phyloP scores from a whole-genome alignment of 495 filamentous ascomycete genomes.

The Hypoxylon rickii region DNA sequence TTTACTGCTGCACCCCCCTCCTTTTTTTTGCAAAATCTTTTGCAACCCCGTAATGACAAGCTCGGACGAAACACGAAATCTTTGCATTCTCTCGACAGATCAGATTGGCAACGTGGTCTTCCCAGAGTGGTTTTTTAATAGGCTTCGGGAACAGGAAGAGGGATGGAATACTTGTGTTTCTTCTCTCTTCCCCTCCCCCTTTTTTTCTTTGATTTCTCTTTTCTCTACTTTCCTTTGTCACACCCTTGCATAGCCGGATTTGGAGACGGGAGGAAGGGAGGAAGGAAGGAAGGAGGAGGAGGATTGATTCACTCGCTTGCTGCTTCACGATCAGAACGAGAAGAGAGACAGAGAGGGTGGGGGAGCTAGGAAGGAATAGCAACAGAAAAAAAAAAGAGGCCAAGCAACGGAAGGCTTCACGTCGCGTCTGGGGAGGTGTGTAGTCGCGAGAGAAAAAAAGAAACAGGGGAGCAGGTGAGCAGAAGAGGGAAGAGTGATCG shows the following conservation, averaged over 20 bases:
- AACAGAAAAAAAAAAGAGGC: background rate
- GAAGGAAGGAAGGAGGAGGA: background rate
- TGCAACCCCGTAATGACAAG: slow-evolving; percentile 31
- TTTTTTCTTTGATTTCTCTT: background rate
- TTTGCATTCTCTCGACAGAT: too few species aligned
- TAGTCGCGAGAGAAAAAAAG: too few species aligned
- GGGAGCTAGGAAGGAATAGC: background rate
- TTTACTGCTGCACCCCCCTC: background rate
- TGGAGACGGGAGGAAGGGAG: slow-evolving; percentile 14
- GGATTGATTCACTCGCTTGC: background rate
- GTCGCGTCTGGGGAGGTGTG: slow-evolving; percentile 22
- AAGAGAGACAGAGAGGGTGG: background rate
- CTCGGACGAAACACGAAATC: background rate
- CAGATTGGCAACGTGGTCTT: background rate
- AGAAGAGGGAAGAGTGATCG: too few species aligned
- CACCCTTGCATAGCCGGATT: slow-evolving; percentile 26
- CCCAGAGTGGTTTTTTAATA: too few species aligned
- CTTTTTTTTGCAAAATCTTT: background rate
- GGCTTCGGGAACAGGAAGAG: too few species aligned
- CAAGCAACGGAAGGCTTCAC: slow-evolving; percentile 9
- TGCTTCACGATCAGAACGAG: background rate
- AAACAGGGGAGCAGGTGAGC: background rate
- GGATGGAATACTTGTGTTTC: too few species aligned
- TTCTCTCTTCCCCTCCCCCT: background rate
- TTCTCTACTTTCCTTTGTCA: slow-evolving; percentile 17